phyloP scores from a whole-genome alignment of 2,329 filamentous ascomycete species.

The Lecanicillium sp. region DNA sequence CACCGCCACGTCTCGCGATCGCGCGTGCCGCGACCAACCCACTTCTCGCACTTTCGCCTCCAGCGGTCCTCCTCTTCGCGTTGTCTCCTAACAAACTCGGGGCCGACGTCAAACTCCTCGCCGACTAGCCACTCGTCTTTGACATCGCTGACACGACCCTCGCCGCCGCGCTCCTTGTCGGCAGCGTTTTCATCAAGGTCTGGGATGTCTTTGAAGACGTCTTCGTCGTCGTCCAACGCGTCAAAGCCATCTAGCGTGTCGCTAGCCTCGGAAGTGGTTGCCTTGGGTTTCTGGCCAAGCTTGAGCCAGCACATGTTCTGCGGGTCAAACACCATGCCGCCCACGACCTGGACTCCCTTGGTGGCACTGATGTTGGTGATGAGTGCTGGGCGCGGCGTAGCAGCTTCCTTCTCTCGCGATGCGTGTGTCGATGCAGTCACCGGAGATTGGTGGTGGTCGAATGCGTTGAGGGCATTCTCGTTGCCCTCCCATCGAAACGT shows the following conservation, averaged over 20 bases:
- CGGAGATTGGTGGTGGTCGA: conserved; percentile 58
- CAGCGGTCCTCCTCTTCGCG: conserved; percentile 87
- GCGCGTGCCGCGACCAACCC: conserved; percentile 57
- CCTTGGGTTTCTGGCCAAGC: conserved; percentile 44
- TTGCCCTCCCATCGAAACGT: conserved; percentile 94
- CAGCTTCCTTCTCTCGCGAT: conserved; percentile 47
- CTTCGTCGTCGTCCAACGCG: conserved; percentile 77
- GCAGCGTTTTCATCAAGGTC: conserved; percentile 68
- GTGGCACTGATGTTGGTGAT: conserved; percentile 84
- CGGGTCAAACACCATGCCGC: conserved; percentile 98
- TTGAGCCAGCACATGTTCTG: conserved; percentile 98
- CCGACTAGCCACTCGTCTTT: conserved; percentile 79
- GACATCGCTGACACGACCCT: conserved; percentile 50
- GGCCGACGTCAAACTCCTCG: conserved; percentile 96
- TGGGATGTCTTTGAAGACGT: conserved; percentile 91
- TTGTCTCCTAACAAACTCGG: conserved; percentile 84
- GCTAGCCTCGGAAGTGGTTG: conserved; percentile 35
- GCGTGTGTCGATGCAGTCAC: conserved; percentile 28
- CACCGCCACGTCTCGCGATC: conserved; percentile 65
- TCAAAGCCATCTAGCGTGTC: conserved; percentile 59
- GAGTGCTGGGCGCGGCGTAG: conserved; percentile 63
- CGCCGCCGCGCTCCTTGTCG: conserved; percentile 39
- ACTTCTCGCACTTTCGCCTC: conserved; percentile 79
- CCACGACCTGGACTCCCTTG: conserved; percentile 85
- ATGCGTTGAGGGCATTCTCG: conserved; percentile 73